A percentile compares a stretch with the other conserved stretches of the same genome.
phyloP scores from a whole-genome alignment of 2,329 filamentous ascomycete species.

The Aureobasidium sp. region DNA sequence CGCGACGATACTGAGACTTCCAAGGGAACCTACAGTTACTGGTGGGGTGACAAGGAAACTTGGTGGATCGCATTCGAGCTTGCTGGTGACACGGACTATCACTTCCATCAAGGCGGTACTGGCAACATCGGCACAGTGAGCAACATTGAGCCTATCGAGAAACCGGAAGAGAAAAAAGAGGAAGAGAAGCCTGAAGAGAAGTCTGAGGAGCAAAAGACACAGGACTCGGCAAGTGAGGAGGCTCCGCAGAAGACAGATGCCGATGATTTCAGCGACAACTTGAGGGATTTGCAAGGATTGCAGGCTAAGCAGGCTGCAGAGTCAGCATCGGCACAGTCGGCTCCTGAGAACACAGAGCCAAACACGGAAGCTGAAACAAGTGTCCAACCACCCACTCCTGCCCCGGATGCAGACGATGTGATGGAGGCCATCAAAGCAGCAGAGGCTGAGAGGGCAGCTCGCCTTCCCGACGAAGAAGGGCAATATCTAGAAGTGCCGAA shows the following conservation, averaged over 20 bases:
- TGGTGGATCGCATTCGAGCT: conserved; percentile 46
- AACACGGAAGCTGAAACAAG: background rate
- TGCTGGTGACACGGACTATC: conserved; percentile 36
- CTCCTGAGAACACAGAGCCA: background rate
- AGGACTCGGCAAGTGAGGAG: background rate
- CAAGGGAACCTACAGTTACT: conserved; percentile 29
- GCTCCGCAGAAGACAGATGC: background rate
- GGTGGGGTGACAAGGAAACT: conserved; percentile 42
- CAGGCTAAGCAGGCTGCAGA: background rate
- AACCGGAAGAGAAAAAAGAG: conserved; percentile 6
- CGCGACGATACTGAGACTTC: conserved; percentile 34
- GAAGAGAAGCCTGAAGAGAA: background rate
- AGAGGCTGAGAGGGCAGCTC: background rate
- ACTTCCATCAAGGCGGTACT: conserved; percentile 37
- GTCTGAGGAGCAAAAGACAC: background rate
- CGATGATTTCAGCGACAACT: background rate
- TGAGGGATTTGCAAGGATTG: background rate
- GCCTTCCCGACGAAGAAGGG: background rate
- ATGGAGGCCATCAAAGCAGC: background rate
- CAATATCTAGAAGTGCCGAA: background rate
- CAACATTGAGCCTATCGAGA: conserved; percentile 1
- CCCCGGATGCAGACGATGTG: background rate
- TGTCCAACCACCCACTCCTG: background rate
- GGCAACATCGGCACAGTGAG: conserved; percentile 31
- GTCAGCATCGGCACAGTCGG: background rate